Percentiles rank a stretch among this genome's conserved stretches.
These are phyloP conservation scores for Clarkia xantiana DNA, from an alignment of 345 rosid species.

Conservation along the genomic window DNA sequence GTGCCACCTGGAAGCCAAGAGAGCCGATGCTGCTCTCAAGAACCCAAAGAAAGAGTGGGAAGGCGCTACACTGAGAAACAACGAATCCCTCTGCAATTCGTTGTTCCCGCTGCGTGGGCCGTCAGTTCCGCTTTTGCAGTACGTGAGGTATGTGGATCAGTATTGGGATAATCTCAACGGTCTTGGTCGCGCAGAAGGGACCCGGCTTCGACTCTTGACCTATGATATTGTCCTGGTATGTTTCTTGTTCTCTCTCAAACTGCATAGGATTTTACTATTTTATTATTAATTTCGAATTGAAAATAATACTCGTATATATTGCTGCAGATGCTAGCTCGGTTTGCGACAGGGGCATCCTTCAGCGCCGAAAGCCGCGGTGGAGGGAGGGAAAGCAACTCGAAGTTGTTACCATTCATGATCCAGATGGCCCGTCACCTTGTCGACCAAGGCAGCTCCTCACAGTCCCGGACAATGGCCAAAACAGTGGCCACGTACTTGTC, in stretches of 20 bases:
- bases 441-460: slow-evolving; percentile 77
- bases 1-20: slow-evolving; percentile 98
- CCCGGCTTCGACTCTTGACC: slow-evolving; percentile 78
- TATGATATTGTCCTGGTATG: slow-evolving; percentile 87
- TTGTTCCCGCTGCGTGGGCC: slow-evolving; percentile 91
- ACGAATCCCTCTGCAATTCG: slow-evolving; percentile 93
- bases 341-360: slow-evolving; percentile 96
- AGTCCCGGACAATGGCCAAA: slow-evolving; percentile 62
- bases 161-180: slow-evolving; percentile 91
- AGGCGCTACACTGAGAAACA: slow-evolving; percentile 89
- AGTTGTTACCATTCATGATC: slow-evolving; percentile 84
- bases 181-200: slow-evolving; percentile 93
- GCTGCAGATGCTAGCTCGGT: slow-evolving; percentile 88
- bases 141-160: slow-evolving; percentile 75
- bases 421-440: slow-evolving; percentile 93
- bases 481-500: slow-evolving; percentile 61
- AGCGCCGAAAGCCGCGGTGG: slow-evolving; percentile 81
- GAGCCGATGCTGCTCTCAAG: slow-evolving; percentile 90
- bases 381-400: slow-evolving; percentile 96
- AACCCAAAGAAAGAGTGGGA: slow-evolving; percentile 99
- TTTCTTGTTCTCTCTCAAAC: too few species aligned
- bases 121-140: slow-evolving; percentile 60
- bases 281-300: too few species aligned
- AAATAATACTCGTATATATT: too few species aligned
- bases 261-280: too few species aligned